These are phyloP conservation scores for Fraxinus sp. DNA, from an alignment of 305 asterid genomes.

Conservation along the genomic window DNA sequence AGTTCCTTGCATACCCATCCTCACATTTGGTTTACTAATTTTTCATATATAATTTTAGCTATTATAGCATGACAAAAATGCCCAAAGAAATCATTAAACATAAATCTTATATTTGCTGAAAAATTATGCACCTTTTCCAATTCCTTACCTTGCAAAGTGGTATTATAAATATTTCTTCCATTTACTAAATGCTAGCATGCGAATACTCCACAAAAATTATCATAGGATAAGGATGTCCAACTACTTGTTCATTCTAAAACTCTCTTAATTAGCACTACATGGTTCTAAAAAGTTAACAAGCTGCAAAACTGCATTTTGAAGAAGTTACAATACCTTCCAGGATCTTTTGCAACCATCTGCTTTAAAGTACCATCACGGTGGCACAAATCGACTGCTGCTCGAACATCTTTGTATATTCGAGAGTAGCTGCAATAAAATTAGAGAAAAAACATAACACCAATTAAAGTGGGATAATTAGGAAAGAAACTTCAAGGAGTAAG, in stretches of 20 bases:
- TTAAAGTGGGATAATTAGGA: constrained; percentile 8
- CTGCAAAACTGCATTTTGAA: neutral
- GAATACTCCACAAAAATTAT: neutral
- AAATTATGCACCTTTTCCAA: neutral
- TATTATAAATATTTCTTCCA: neutral
- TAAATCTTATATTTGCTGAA: neutral
- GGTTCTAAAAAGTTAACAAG: constrained; percentile 10
- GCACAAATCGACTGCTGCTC: constrained; percentile 95
- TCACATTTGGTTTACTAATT: neutral
- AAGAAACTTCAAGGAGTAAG: neutral
- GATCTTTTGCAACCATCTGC: constrained; percentile 93
- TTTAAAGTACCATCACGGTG: constrained; percentile 99
- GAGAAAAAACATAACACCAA: neutral
- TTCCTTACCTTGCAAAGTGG: neutral
- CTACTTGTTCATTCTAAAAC: neutral
- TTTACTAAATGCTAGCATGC: neutral
- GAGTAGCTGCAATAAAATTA: constrained; percentile 61
- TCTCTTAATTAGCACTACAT: neutral
- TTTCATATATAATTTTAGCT: neutral
- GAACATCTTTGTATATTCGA: constrained; percentile 82
- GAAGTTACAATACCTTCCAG: constrained; percentile 55
- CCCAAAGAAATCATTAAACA: neutral
- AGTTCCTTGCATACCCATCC: neutral
- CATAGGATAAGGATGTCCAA: neutral
- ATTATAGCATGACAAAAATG: neutral